phyloP scores from a whole-genome alignment of 257 asterid species.

The Euphrasia confusa region DNA sequence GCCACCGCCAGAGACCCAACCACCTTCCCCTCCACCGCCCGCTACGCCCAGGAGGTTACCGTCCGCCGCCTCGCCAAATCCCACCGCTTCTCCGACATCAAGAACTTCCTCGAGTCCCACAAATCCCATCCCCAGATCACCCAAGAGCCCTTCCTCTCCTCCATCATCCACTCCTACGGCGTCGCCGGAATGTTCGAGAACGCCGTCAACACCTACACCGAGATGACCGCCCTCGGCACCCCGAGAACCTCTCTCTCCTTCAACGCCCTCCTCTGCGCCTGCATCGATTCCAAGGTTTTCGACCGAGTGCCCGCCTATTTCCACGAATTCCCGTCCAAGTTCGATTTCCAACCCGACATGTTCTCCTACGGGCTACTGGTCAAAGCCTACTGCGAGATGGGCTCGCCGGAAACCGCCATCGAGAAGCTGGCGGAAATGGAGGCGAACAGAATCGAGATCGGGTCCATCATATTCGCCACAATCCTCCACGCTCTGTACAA shows the following conservation, averaged over 20 bases:
- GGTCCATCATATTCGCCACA: conserved; percentile 37
- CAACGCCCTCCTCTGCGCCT: conserved; percentile 59
- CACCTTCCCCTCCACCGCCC: conserved; percentile 43
- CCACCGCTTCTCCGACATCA: conserved; percentile 62
- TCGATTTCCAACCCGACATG: conserved; percentile 49
- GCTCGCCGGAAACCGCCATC: conserved; percentile 44
- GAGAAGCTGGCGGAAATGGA: conserved; percentile 53
- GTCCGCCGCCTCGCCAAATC: conserved; percentile 73
- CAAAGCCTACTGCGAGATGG: conserved; percentile 69
- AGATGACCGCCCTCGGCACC: conserved; percentile 69
- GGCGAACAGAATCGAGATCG: conserved; percentile 47
- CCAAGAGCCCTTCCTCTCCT: conserved; percentile 60
- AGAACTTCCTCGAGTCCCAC: conserved; percentile 65
- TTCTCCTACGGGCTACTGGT: conserved; percentile 64
- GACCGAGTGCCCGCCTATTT: conserved; percentile 52
- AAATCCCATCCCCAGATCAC: conserved; percentile 56
- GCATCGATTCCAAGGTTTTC: conserved; percentile 34
- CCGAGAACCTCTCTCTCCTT: conserved; percentile 68
- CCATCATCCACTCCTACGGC: conserved; percentile 76
- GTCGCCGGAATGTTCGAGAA: conserved; percentile 70
- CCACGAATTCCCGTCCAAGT: conserved; percentile 50
- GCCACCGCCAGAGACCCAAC: conserved; percentile 44
- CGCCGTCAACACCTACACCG: conserved; percentile 45
- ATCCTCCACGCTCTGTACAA: conserved; percentile 52
- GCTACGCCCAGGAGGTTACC: conserved; percentile 62